Evolutionary conservation across 1,284 basidiomycete species (phyloP), one percentile per base, ranked within the genome.

Genomic region (Ganoderma sp.): DNA sequence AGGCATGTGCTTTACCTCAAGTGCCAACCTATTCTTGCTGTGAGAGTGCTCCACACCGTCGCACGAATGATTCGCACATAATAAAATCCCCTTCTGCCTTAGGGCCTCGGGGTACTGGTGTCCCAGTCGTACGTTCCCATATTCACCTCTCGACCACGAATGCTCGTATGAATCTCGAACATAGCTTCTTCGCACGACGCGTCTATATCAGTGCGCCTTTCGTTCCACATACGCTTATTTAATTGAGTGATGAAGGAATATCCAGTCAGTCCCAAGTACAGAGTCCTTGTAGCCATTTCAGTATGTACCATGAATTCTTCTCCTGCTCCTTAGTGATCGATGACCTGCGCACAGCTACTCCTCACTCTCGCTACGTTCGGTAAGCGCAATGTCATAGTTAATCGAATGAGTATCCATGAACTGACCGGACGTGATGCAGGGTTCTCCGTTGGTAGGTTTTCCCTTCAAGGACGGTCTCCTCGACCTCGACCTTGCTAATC

Each of bases 221-320:
- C 22, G 22, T 5, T 52, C 22, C 22, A 9, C 8, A 2, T 32
- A 9, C 1, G 37, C 37, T 0, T 39, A 39, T 39, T 39, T 39
- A 0, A 39, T 39, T 3, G 0, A 12, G 22, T 52, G n/a, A 25
- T 56, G 17, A 37, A 1, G 8, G 1, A 42, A 32, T 12, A 17
- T 32, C 8, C 52, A 64, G 63, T 64, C n/a, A 64, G 56, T 54
- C 45, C 7, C 17, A 65, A 65, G 34, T 57, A 65, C 19, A 41
- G 64, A 15, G 7, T 45, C n/a, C 62, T 63, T 6, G 62, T 63
- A 10, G 34, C 50, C 4, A 10, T 15, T 12, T 63, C 62, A 12
- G 62, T 63, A 34, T 15, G 62, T 37, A n/a, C 22, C 10, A 10
- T 14, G 12, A 37, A 19, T 19, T 15, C 17, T 0, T 57, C 17